These are phyloP conservation scores for Cyberlindnera japonica DNA, from an alignment of 805 yeast species.

Conservation along the genomic window DNA sequence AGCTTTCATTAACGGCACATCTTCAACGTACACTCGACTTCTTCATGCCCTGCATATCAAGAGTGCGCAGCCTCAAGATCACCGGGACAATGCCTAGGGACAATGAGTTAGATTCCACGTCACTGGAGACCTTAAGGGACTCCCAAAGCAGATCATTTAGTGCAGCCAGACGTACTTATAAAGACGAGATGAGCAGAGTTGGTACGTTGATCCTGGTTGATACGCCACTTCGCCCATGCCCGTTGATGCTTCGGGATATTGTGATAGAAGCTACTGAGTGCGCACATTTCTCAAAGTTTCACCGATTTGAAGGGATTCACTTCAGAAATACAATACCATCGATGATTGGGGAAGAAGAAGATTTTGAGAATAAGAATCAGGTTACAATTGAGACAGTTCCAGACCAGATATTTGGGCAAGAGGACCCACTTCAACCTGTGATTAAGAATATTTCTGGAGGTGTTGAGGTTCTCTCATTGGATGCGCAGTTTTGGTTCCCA, in stretches of 20 bases:
- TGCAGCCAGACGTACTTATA: not conserved
- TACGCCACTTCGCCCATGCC: not conserved
- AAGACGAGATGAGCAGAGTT: conserved; percentile 1
- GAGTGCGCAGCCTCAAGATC: not conserved
- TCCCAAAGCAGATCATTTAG: not conserved
- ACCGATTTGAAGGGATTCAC: not conserved
- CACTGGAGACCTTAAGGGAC: not conserved
- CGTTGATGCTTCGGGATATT: not conserved
- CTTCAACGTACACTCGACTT: not conserved
- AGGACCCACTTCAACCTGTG: not conserved
- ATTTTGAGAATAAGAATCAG: not conserved
- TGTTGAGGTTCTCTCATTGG: not conserved
- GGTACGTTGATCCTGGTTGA: not conserved
- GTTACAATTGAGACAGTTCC: not conserved
- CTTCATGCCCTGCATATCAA: not conserved
- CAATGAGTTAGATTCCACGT: not conserved
- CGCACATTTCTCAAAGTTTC: not conserved
- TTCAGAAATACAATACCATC: not conserved
- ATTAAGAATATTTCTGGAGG: not conserved
- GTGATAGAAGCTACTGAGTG: not conserved
- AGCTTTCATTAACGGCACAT: not conserved
- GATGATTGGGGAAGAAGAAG: not conserved
- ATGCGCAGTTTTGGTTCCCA: conserved; percentile 2
- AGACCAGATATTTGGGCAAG: not conserved
- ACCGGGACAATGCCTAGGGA: not conserved